Percentiles rank a stretch among this genome's conserved stretches.
phyloP scores from a whole-genome alignment of 2,329 filamentous ascomycete species.

The Mycosphaerella arachidis region DNA sequence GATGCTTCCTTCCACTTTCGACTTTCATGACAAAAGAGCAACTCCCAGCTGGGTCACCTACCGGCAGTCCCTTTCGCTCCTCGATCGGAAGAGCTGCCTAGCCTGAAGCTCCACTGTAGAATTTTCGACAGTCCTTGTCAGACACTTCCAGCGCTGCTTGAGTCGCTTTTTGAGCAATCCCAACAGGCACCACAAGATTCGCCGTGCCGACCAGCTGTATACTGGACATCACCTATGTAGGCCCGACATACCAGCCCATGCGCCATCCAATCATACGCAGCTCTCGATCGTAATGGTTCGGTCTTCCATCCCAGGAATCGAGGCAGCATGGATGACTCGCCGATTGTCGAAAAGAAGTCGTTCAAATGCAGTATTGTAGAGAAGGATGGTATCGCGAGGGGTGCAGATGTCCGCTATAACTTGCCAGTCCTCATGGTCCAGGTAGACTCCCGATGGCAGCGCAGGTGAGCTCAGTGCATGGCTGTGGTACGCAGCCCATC shows the following conservation, averaged over 20 bases:
- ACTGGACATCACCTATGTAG: background rate
- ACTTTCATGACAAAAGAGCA: constrained; percentile 9
- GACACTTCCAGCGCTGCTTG: constrained; percentile 13
- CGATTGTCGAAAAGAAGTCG: constrained; percentile 3
- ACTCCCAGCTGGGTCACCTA: constrained; percentile 8
- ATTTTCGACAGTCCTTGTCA: constrained; percentile 3
- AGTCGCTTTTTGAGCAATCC: constrained; percentile 7
- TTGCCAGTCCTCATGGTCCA: constrained; percentile 4
- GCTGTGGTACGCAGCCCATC: constrained; percentile 3
- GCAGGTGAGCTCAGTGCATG: constrained; percentile 4
- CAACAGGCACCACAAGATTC: constrained; percentile 9
- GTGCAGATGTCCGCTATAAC: background rate
- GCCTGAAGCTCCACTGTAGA: constrained; percentile 9
- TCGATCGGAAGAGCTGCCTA: constrained; percentile 9
- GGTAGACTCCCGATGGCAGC: constrained; percentile 4
- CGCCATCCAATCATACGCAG: constrained; percentile 7
- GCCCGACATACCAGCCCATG: constrained; percentile 8
- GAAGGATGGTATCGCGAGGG: background rate
- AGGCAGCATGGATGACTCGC: constrained; percentile 7
- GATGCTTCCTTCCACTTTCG: constrained; percentile 3
- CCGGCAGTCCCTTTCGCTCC: constrained; percentile 4
- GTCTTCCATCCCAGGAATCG: constrained; percentile 1
- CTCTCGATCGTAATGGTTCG: constrained; percentile 5
- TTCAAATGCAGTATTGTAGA: constrained; percentile 2
- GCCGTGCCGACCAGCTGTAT: constrained; percentile 6